Conservation (phyloP, 2,329 filamentous ascomycete species). For the Calonectria pauciramosa region DNA sequence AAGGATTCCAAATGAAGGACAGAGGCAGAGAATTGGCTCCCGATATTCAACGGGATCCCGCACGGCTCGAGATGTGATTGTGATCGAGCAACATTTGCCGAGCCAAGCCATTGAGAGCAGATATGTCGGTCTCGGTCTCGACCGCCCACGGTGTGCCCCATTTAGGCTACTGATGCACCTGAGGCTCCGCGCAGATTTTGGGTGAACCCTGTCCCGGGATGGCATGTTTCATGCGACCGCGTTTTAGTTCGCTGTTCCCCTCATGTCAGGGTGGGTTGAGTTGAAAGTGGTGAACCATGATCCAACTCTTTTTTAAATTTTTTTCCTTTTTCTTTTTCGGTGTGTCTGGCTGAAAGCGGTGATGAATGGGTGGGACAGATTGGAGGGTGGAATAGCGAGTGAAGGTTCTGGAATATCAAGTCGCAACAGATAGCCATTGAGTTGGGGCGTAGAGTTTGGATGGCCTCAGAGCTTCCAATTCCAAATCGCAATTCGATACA, state of each 20-base stretch:
- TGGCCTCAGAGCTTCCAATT: background rate
- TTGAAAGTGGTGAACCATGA: background rate
- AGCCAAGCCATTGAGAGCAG: constrained; percentile 2
- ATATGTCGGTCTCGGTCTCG: constrained; percentile 31
- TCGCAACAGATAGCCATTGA: background rate
- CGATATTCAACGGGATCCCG: constrained; percentile 29
- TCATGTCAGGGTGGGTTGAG: background rate
- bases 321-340: background rate
- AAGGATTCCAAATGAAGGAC: background rate
- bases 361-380: background rate
- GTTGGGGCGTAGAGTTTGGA: background rate
- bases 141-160: constrained; percentile 10
- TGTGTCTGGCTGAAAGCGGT: background rate
- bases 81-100: constrained; percentile 26
- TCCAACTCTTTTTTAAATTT: background rate
- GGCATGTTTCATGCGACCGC: background rate
- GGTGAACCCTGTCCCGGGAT: constrained; percentile 4
- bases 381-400: background rate
- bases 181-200: constrained; percentile 9
- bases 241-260: background rate
- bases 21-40: background rate
- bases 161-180: constrained; percentile 1
- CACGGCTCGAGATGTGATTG: background rate
- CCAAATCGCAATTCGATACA: background rate
- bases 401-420: background rate